Evolutionary conservation across 2,329 filamentous ascomycete genomes (phyloP).

Genomic region (Penicillium hordei): DNA sequence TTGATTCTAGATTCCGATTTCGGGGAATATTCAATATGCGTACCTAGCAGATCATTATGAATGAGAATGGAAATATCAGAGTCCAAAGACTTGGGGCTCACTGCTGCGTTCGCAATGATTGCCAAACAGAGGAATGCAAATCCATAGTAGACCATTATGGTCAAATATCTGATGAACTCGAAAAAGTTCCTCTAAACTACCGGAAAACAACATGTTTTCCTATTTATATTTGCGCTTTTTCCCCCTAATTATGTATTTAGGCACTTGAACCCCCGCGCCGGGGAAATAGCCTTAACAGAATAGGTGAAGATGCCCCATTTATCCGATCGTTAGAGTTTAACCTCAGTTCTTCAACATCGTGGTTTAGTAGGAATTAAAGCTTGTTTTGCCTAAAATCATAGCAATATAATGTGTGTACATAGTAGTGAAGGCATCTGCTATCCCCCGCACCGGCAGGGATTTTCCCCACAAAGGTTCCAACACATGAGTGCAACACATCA

Average conservation of each 20-base stretch:
- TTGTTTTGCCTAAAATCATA: neutral
- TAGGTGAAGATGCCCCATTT: conserved; percentile 2
- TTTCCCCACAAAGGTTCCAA: neutral
- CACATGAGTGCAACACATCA: too few relatives aligned
- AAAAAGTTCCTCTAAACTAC: neutral
- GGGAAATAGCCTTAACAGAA: conserved; percentile 8
- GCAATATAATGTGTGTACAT: neutral
- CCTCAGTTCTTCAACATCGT: neutral
- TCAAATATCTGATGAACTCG: neutral
- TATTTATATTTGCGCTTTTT: neutral
- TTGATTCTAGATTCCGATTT: neutral
- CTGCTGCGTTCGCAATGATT: conserved; percentile 6
- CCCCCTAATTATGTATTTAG: neutral
- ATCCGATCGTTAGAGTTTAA: neutral
- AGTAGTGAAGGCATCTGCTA: neutral
- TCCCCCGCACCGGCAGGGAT: neutral
- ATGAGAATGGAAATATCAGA: conserved; percentile 22
- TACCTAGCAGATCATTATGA: conserved; percentile 23
- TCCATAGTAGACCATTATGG: conserved; percentile 11
- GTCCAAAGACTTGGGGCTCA: conserved; percentile 13
- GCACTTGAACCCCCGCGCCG: conserved; percentile 14
- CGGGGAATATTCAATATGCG: neutral
- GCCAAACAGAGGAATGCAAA: conserved; percentile 2
- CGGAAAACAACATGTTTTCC: neutral
- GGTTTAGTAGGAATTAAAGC: neutral